Percentiles rank a stretch among this genome's conserved stretches.
Conservation (phyloP, 306 rosid genomes). For the Echinosophora koreensis region DNA sequence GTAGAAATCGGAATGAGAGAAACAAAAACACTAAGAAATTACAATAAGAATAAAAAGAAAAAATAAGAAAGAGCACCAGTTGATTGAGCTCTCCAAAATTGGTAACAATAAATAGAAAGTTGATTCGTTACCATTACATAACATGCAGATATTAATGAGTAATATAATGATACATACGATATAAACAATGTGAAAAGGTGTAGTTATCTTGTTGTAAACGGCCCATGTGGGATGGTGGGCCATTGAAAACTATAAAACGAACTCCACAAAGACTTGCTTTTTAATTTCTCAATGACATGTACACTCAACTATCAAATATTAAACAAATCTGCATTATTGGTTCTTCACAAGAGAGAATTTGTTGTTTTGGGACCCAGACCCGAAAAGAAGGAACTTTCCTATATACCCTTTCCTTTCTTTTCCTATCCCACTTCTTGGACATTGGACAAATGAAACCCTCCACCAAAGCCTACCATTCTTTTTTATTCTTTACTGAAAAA, state of each 20-base stretch:
- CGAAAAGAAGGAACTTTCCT: constrained; percentile 77
- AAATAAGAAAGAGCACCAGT: neutral
- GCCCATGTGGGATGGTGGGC: constrained; percentile 89
- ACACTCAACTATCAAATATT: constrained; percentile 67
- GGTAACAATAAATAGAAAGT: constrained; percentile 49
- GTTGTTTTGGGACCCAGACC: constrained; percentile 71
- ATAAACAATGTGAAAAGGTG: constrained; percentile 40
- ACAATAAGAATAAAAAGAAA: too few species aligned
- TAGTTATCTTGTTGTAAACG: constrained; percentile 60
- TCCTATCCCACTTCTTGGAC: constrained; percentile 52
- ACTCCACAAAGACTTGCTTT: constrained; percentile 79
- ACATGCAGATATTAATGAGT: constrained; percentile 43
- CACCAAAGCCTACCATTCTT: constrained; percentile 55
- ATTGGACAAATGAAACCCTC: constrained; percentile 53
- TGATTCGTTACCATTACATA: constrained; percentile 48
- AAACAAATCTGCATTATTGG: constrained; percentile 84
- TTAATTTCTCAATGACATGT: constrained; percentile 74
- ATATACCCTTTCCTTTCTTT: constrained; percentile 53
- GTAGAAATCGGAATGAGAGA: neutral
- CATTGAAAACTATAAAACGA: constrained; percentile 70
- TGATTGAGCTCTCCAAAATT: neutral
- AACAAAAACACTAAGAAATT: constrained; percentile 8
- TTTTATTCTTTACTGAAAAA: constrained; percentile 32
- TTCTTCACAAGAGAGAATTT: constrained; percentile 76
- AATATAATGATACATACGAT: neutral